Evolutionary conservation across 2,329 filamentous ascomycete genomes (phyloP).

Genomic region (Claviceps paspali): DNA sequence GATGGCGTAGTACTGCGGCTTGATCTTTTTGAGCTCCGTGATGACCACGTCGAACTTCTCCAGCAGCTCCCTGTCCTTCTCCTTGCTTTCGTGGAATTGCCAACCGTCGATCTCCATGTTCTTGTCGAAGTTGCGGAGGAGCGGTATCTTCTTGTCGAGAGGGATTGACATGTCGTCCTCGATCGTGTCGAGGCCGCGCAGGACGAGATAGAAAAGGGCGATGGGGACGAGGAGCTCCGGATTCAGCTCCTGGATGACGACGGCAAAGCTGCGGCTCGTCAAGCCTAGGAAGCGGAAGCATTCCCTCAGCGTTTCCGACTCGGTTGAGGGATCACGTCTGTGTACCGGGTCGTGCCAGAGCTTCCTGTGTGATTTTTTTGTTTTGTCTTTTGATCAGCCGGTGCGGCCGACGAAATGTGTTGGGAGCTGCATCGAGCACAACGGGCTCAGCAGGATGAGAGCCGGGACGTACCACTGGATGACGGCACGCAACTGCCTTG

Average conservation of each 20-base stretch:
- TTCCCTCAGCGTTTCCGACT: conserved; percentile 56
- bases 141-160: conserved; percentile 65
- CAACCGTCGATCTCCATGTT: conserved; percentile 73
- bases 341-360: conserved; percentile 93
- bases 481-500: conserved; percentile 63
- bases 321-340: conserved; percentile 60
- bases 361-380: too few species aligned
- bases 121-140: conserved; percentile 69
- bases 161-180: conserved; percentile 96
- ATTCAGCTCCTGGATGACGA: conserved; percentile 91
- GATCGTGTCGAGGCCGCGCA: conserved; percentile 91
- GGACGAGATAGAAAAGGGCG: conserved; percentile 79
- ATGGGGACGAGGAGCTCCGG: conserved; percentile 84
- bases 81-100: conserved; percentile 77
- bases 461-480: conserved; percentile 58
- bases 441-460: neutral
- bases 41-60: conserved; percentile 86
- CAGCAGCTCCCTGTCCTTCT: conserved; percentile 86
- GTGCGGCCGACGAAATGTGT: too few species aligned
- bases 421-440: neutral
- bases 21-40: conserved; percentile 74
- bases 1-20: conserved; percentile 68
- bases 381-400: too few species aligned
- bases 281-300: conserved; percentile 77
- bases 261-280: conserved; percentile 84